phyloP scores from a whole-genome alignment of 495 filamentous ascomycete species.

The Neurospora africana region DNA sequence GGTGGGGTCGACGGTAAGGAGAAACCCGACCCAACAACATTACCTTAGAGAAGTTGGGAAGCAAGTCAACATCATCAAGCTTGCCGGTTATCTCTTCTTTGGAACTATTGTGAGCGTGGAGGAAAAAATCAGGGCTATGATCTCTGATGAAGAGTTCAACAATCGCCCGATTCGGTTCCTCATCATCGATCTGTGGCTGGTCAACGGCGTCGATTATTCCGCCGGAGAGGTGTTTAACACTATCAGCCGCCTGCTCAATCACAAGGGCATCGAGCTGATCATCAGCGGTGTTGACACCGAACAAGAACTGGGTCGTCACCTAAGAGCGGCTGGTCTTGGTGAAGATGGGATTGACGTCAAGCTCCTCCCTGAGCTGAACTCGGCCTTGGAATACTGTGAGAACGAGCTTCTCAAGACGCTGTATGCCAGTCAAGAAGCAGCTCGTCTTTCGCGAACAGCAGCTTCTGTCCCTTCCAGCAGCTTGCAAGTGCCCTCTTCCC shows the following conservation, averaged over 20 bases:
- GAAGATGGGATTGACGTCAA: slow-evolving; percentile 54
- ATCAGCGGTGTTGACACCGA: slow-evolving; percentile 69
- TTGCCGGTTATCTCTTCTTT: slow-evolving; percentile 90
- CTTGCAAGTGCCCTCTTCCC: slow-evolving; percentile 43
- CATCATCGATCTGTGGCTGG: slow-evolving; percentile 79
- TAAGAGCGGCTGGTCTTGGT: slow-evolving; percentile 72
- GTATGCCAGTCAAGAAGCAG: slow-evolving; percentile 47
- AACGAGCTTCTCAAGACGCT: slow-evolving; percentile 87
- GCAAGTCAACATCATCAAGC: slow-evolving; percentile 82
- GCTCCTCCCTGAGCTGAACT: slow-evolving; percentile 83
- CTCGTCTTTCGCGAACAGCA: slow-evolving; percentile 25
- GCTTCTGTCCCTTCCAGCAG: slow-evolving; percentile 25
- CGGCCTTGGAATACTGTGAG: slow-evolving; percentile 85
- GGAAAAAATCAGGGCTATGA: slow-evolving; percentile 66
- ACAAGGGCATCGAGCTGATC: slow-evolving; percentile 63
- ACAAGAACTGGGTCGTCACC: slow-evolving; percentile 61
- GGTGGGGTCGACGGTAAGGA: slow-evolving; percentile 80
- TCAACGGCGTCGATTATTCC: slow-evolving; percentile 90
- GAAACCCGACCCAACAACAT: slow-evolving; percentile 79
- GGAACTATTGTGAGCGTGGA: slow-evolving; percentile 94
- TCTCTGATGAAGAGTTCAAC: slow-evolving; percentile 70
- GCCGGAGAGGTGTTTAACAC: slow-evolving; percentile 89
- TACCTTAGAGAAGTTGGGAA: slow-evolving; percentile 75
- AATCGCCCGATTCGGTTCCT: slow-evolving; percentile 74
- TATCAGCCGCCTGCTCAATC: slow-evolving; percentile 69